Evolutionary conservation across 352 stramenopile genomes (phyloP).

Genomic region (Pythium graminicola): DNA sequence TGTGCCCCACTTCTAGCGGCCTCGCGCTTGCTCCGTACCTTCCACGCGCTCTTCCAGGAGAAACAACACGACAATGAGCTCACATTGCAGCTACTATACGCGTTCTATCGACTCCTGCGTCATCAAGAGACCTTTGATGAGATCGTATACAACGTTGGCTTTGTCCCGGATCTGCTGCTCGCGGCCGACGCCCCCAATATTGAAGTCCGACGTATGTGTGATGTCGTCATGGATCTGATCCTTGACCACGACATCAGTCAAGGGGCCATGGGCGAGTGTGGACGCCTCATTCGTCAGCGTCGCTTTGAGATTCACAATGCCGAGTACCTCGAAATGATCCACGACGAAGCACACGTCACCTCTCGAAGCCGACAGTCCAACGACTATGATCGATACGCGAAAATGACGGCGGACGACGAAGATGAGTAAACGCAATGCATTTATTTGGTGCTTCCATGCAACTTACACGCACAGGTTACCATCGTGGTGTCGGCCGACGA

Average conservation of each 20-base stretch:
- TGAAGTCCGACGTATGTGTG: conserved; percentile 81
- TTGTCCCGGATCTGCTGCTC: conserved; percentile 73
- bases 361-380: background rate
- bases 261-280: conserved; percentile 60
- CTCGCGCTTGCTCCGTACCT: conserved; percentile 65
- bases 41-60: conserved; percentile 79
- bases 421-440: too few species aligned
- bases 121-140: conserved; percentile 76
- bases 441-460: too few species aligned
- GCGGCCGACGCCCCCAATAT: conserved; percentile 71
- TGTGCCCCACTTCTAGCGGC: conserved; percentile 68
- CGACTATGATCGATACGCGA: conserved; percentile 22
- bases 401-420: conserved; percentile 22
- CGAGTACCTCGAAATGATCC: conserved; percentile 83
- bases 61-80: conserved; percentile 85
- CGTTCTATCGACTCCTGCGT: conserved; percentile 71
- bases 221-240: conserved; percentile 82
- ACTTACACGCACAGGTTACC: too few species aligned
- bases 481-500: background rate
- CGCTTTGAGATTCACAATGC: conserved; percentile 85
- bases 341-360: conserved; percentile 31
- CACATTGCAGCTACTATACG: conserved; percentile 72
- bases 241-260: conserved; percentile 71
- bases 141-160: conserved; percentile 61
- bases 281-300: conserved; percentile 67